Evolutionary conservation across 2,329 filamentous ascomycete genomes (phyloP), one percentile per base, ranked within the genome.

Genomic region (Fusarium guadeloupense): DNA sequence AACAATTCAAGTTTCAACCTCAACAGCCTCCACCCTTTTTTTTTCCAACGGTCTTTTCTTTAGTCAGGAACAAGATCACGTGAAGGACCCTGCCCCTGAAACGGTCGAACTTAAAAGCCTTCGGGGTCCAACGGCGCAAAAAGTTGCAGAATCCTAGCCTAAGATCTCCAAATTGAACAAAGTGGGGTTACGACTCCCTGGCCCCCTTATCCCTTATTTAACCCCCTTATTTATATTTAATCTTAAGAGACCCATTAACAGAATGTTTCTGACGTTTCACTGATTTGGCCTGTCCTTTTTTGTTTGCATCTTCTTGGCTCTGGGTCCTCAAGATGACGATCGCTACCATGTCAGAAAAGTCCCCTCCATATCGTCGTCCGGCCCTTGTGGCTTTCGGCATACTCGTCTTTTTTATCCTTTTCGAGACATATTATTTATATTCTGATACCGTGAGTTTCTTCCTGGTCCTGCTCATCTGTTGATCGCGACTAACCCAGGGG

Each of bases 361-460:
- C 46, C 5, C 33, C 40, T n/a, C 21, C 35, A 6, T 59, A 59
- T 31, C 55, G 55, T 20, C 55, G 55, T 21, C 31, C 55, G 17
- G 55, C 54, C 2, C 5, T 38, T 5, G 6, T 59, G 6, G 55
- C 55, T 34, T 13, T 34, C 4, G 30, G 25, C 10, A 46, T 59
- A 8, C 49, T 59, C 7, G 25, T 59, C 8, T 46, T 59, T 20
- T 59, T 59, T 33, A 54, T 59, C 10, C 40, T 59, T 14, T 59
- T 59, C 8, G 55, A 59, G 39, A 46, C 55, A 10, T 59, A 54
- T 38, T 59, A 59, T 19, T 38, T 59, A 20, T 59, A 59, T 25
- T 38, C 55, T 2, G 20, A 45, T 37, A n/a, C 54, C 10, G 55
- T 59, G 9, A 25, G 55, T 59, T 42, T 17, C 25, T 13, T 10